These are phyloP conservation scores for Dactylis glomerata DNA, from an alignment of 176 grass and related monocot genomes.

Conservation along the genomic window DNA sequence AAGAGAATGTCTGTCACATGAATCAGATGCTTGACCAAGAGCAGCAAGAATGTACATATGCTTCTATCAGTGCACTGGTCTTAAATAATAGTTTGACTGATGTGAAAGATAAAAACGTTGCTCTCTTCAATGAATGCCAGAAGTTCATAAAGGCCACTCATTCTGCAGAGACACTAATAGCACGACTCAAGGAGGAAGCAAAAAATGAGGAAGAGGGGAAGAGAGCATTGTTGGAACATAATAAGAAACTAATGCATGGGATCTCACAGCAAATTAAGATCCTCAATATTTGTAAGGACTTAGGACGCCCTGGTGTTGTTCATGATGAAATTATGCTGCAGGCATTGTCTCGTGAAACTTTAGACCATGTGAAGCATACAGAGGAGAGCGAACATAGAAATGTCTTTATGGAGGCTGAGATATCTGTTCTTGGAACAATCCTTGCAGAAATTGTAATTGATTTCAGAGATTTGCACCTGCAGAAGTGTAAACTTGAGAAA, in stretches of 20 bases:
- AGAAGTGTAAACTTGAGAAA: constrained; percentile 45
- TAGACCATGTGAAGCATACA: constrained; percentile 44
- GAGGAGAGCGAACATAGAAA: constrained; percentile 46
- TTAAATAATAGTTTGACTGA: constrained; percentile 61
- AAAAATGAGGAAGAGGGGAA: constrained; percentile 35
- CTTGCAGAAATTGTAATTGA: constrained; percentile 49
- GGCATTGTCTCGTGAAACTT: constrained; percentile 34
- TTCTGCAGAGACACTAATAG: constrained; percentile 37
- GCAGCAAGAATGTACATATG: constrained; percentile 37
- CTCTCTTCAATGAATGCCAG: constrained; percentile 41
- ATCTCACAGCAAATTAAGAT: constrained; percentile 43
- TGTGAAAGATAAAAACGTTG: constrained; percentile 39
- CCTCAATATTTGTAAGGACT: constrained; percentile 40
- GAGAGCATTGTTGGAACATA: constrained; percentile 31
- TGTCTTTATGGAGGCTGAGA: constrained; percentile 46
- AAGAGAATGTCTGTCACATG: constrained; percentile 41
- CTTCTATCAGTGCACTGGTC: constrained; percentile 45
- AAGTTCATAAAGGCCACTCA: constrained; percentile 39
- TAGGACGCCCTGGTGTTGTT: constrained; percentile 33
- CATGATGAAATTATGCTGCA: constrained; percentile 56
- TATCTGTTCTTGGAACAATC: constrained; percentile 58
- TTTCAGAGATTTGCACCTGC: constrained; percentile 36
- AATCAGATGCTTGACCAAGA: constrained; percentile 44
- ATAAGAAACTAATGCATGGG: constrained; percentile 42
- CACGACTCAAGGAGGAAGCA: constrained; percentile 46